Evolutionary conservation across 2,329 filamentous ascomycete species (phyloP).

Genomic region (Thelonectria blattea): DNA sequence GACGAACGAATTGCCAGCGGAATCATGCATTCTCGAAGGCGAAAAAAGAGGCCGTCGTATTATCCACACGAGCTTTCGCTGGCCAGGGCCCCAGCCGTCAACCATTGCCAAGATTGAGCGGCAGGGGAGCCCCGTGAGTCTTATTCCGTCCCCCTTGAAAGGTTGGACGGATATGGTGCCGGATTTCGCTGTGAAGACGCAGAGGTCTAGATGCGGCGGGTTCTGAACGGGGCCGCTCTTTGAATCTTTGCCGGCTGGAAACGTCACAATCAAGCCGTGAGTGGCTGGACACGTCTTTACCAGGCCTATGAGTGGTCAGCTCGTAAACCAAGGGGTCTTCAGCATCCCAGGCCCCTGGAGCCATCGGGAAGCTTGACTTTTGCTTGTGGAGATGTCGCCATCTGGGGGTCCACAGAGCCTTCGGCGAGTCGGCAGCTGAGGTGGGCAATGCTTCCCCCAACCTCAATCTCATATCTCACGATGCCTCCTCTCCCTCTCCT

Average conservation of each 20-base stretch:
- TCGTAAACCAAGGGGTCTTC: slow-evolving; percentile 1
- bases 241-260: neutral
- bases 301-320: neutral
- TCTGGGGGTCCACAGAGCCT: neutral
- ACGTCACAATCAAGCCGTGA: slow-evolving; percentile 6
- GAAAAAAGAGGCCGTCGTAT: neutral
- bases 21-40: neutral
- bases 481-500: neutral
- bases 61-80: neutral
- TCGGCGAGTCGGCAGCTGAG: slow-evolving; percentile 2
- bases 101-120: neutral
- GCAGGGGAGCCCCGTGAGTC: neutral
- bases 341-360: slow-evolving; percentile 12
- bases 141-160: neutral
- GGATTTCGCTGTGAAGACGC: neutral
- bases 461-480: neutral
- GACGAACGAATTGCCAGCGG: neutral
- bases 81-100: neutral
- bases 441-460: neutral
- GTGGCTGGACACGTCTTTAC: neutral
- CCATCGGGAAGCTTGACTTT: slow-evolving; percentile 5
- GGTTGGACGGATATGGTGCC: neutral
- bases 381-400: slow-evolving; percentile 5
- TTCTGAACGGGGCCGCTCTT: neutral
- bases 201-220: neutral